These are phyloP conservation scores for Podospora anserina DNA, from an alignment of 495 filamentous ascomycete species.

Conservation along the genomic window DNA sequence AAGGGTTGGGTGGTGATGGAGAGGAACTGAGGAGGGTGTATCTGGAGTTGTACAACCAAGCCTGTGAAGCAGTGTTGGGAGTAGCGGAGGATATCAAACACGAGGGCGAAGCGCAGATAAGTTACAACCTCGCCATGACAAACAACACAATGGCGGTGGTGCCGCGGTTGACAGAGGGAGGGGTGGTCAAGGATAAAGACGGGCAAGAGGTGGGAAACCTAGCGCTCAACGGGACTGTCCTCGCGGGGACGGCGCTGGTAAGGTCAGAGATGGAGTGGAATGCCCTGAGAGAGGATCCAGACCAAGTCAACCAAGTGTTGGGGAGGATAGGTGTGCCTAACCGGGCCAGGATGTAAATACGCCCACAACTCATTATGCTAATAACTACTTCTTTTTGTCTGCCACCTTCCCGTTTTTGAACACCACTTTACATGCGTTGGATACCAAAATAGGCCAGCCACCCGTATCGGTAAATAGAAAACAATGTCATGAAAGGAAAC, in stretches of 20 bases:
- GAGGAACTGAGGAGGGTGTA: conserved; percentile 34
- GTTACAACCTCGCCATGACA: conserved; percentile 80
- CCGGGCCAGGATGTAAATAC: not conserved
- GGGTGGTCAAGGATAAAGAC: conserved; percentile 16
- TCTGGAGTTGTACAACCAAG: conserved; percentile 53
- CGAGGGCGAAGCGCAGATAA: conserved; percentile 56
- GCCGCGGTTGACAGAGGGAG: conserved; percentile 55
- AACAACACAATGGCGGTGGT: conserved; percentile 63
- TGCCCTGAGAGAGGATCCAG: conserved; percentile 49
- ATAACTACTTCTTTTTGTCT: not conserved
- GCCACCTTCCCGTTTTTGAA: not conserved
- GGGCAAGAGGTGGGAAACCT: conserved; percentile 55
- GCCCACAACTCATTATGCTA: not conserved
- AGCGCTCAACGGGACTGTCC: conserved; percentile 71
- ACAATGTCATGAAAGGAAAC: not conserved
- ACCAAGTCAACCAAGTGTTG: conserved; percentile 53
- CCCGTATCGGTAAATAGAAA: not conserved
- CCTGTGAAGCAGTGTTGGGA: conserved; percentile 34
- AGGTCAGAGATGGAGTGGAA: conserved; percentile 72
- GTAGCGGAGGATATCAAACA: conserved; percentile 8
- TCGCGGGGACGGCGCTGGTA: conserved; percentile 80
- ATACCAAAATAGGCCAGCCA: not conserved
- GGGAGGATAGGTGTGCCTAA: conserved; percentile 57
- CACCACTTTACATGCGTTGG: not conserved
- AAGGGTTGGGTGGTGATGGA: conserved; percentile 5